A percentile compares a stretch with the other conserved stretches of the same genome.
These are phyloP conservation scores for Amphibolis antarctica DNA, from an alignment of 106 monocot species.

Conservation along the genomic window DNA sequence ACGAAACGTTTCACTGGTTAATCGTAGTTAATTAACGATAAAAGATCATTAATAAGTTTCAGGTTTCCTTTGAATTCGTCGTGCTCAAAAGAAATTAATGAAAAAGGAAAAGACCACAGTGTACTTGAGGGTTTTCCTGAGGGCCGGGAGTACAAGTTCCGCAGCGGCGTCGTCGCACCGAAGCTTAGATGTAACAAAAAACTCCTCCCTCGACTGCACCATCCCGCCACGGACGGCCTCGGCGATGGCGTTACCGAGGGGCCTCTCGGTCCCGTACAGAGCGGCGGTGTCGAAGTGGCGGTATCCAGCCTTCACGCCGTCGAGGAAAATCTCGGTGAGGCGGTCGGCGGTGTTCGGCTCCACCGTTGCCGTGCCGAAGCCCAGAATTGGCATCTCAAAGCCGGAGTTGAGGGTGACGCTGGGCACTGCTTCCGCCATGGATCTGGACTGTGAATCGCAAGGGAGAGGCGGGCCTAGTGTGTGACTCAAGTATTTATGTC, in stretches of 20 bases:
- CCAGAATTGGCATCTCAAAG: neutral
- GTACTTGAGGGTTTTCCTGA: slow-evolving; percentile 29
- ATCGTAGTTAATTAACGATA: too few relatives aligned
- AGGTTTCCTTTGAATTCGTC: too few relatives aligned
- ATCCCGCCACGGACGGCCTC: slow-evolving; percentile 24
- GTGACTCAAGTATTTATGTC: too few relatives aligned
- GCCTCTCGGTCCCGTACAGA: slow-evolving; percentile 27
- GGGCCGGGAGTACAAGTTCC: slow-evolving; percentile 30
- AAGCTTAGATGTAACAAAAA: slow-evolving; percentile 56
- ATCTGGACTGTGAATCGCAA: too few relatives aligned
- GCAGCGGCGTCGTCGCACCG: slow-evolving; percentile 32
- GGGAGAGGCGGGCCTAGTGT: too few relatives aligned
- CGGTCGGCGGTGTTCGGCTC: neutral
- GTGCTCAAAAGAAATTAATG: too few relatives aligned
- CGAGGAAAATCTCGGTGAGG: neutral
- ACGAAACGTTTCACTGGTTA: too few relatives aligned
- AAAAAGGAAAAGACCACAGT: too few relatives aligned
- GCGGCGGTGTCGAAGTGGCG: slow-evolving; percentile 54
- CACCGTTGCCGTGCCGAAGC: neutral
- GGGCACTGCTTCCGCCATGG: neutral
- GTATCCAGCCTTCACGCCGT: slow-evolving; percentile 32
- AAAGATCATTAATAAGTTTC: too few relatives aligned
- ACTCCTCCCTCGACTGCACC: slow-evolving; percentile 29
- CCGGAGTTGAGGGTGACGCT: slow-evolving; percentile 12
- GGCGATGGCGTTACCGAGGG: slow-evolving; percentile 35